Evolutionary conservation across 495 filamentous ascomycete species (phyloP).

Genomic region (Trichoderma erinaceum): DNA sequence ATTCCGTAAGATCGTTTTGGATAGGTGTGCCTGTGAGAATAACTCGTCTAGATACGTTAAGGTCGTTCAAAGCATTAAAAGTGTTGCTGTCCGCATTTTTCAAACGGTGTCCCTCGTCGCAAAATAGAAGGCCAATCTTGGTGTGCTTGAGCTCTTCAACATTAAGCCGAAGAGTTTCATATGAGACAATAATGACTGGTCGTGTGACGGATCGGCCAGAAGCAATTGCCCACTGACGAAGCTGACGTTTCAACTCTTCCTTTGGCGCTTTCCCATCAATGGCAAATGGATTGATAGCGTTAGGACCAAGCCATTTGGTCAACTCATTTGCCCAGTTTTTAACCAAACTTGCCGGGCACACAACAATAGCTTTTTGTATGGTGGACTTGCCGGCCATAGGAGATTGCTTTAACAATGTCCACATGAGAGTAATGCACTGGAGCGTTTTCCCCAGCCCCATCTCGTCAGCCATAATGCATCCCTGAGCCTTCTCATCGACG

Average conservation of each 20-base stretch:
- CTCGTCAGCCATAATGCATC: conserved; percentile 99
- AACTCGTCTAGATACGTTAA: conserved; percentile 86
- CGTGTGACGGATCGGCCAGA: conserved; percentile 83
- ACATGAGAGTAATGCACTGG: conserved; percentile 66
- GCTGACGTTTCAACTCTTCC: conserved; percentile 78
- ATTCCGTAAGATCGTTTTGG: conserved; percentile 96
- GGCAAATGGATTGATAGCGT: conserved; percentile 88
- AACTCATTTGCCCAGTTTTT: conserved; percentile 96
- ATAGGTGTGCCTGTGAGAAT: conserved; percentile 97
- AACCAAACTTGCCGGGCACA: conserved; percentile 95
- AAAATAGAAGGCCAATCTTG: conserved; percentile 89
- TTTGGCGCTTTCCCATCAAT: conserved; percentile 96
- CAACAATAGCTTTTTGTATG: conserved; percentile 96
- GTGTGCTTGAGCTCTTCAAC: conserved; percentile 80
- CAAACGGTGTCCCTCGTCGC: conserved; percentile 95
- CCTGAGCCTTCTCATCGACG: conserved; percentile 89
- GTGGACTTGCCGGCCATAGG: conserved; percentile 87
- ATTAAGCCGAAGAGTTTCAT: conserved; percentile 90
- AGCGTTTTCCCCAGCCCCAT: conserved; percentile 98
- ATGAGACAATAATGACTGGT: conserved; percentile 98
- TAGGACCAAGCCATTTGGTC: conserved; percentile 91
- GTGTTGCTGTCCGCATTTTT: conserved; percentile 97
- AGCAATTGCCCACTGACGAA: conserved; percentile 92
- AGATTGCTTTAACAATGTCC: conserved; percentile 94
- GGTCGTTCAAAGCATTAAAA: conserved; percentile 78